phyloP scores from a whole-genome alignment of 371 early-diverging fungal species.

The Cokeromyces recurvatus region DNA sequence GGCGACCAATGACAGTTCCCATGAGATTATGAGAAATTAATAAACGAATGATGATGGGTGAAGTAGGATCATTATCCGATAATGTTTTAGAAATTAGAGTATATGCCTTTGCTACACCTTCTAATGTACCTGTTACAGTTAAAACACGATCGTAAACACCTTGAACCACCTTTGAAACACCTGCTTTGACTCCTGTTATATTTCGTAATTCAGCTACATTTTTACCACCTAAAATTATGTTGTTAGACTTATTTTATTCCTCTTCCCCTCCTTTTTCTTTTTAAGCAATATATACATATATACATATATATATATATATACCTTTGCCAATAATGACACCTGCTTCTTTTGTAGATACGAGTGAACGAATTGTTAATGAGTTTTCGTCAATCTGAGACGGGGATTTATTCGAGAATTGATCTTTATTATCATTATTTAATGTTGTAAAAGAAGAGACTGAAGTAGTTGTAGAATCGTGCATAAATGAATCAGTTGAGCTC shows the following conservation, averaged over 20 bases:
- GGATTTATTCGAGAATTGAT: not conserved
- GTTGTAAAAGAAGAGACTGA: no score
- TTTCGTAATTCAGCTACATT: slow-evolving; percentile 85
- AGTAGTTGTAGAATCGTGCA: no score
- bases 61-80: slow-evolving; percentile 53
- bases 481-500: no score
- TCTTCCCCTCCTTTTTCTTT: no score
- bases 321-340: slow-evolving; percentile 91
- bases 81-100: slow-evolving; percentile 73
- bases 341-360: slow-evolving; percentile 91
- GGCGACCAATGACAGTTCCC: slow-evolving; percentile 86
- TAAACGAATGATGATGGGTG: slow-evolving; percentile 53
- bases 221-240: slow-evolving; percentile 50
- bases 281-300: no score
- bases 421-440: no score
- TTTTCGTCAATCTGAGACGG: slow-evolving; percentile 2
- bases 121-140: slow-evolving; percentile 75
- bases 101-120: slow-evolving; percentile 63
- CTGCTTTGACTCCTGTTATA: slow-evolving; percentile 76
- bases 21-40: slow-evolving; percentile 82
- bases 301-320: no score
- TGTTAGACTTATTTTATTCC: no score
- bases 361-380: slow-evolving; percentile 72
- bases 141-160: slow-evolving; percentile 84
- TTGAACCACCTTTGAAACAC: slow-evolving; percentile 82